A percentile compares a stretch with the other conserved stretches of the same genome.
Evolutionary conservation across 164 flowering plant genomes (phyloP).

Genomic region (Umbilicus rupestris): DNA sequence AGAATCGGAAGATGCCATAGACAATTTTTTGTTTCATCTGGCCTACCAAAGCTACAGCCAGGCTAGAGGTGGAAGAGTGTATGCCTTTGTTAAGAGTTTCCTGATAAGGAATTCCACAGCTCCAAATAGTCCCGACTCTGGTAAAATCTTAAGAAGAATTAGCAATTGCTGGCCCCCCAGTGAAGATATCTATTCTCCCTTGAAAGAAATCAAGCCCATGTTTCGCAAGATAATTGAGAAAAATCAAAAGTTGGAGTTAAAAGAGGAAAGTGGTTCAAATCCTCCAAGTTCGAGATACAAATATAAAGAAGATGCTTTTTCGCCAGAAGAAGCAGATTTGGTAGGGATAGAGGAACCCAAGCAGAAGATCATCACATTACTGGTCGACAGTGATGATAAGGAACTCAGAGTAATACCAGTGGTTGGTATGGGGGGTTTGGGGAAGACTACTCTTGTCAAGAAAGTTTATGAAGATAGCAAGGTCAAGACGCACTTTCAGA

Average conservation of each 20-base stretch:
- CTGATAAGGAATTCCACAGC: no score
- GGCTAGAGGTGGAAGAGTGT: neutral
- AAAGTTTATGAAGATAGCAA: constrained; percentile 1
- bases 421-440: constrained; percentile 16
- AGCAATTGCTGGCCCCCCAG: no score
- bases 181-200: no score
- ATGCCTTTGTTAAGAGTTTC: neutral
- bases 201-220: no score
- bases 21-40: neutral
- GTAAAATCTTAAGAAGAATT: no score
- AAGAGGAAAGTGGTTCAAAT: neutral
- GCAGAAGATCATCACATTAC: neutral
- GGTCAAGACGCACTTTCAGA: constrained; percentile 6
- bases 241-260: neutral
- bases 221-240: no score
- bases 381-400: constrained; percentile 4
- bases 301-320: constrained; percentile 4
- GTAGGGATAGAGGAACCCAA: constrained; percentile 11
- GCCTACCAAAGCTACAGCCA: neutral
- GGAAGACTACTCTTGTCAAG: constrained; percentile 16
- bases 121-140: no score
- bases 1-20: constrained; percentile 11
- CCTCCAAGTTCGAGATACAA: neutral
- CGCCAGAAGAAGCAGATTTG: constrained; percentile 8
- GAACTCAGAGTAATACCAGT: constrained; percentile 8